Conservation (phyloP, 257 asterid species). For the Solanum bukasovii region DNA sequence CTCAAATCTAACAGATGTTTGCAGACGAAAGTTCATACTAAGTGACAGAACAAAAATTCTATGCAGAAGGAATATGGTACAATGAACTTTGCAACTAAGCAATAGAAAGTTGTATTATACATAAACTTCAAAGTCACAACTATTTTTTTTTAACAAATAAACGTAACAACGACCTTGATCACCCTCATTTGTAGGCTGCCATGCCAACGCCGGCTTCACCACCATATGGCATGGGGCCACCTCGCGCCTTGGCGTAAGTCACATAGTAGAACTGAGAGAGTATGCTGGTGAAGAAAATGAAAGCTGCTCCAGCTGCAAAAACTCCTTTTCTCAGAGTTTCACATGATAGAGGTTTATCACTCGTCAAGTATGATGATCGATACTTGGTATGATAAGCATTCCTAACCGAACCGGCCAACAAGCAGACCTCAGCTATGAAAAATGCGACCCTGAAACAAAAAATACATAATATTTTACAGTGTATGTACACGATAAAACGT, state of each 20-base stretch:
- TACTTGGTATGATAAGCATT: slow-evolving; percentile 89
- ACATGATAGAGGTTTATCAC: slow-evolving; percentile 53
- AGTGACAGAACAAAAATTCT: neutral
- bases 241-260: slow-evolving; percentile 49
- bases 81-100: neutral
- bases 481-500: neutral
- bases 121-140: neutral
- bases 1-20: neutral
- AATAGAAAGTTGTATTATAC: neutral
- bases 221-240: slow-evolving; percentile 27
- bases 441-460: slow-evolving; percentile 60
- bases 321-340: slow-evolving; percentile 88
- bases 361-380: slow-evolving; percentile 7
- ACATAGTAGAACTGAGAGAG: slow-evolving; percentile 62
- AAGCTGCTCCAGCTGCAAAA: slow-evolving; percentile 92
- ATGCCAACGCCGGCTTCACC: slow-evolving; percentile 63
- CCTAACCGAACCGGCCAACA: slow-evolving; percentile 85
- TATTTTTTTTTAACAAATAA: neutral
- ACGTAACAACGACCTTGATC: neutral
- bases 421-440: slow-evolving; percentile 64
- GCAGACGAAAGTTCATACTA: neutral
- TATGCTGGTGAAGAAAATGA: slow-evolving; percentile 57
- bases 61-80: slow-evolving; percentile 2
- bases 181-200: slow-evolving; percentile 51
- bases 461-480: neutral